Percentiles rank a stretch among this genome's conserved stretches.
These are phyloP conservation scores for Cladophialophora bantiana DNA, from an alignment of 2,329 filamentous ascomycete species.

Conservation along the genomic window DNA sequence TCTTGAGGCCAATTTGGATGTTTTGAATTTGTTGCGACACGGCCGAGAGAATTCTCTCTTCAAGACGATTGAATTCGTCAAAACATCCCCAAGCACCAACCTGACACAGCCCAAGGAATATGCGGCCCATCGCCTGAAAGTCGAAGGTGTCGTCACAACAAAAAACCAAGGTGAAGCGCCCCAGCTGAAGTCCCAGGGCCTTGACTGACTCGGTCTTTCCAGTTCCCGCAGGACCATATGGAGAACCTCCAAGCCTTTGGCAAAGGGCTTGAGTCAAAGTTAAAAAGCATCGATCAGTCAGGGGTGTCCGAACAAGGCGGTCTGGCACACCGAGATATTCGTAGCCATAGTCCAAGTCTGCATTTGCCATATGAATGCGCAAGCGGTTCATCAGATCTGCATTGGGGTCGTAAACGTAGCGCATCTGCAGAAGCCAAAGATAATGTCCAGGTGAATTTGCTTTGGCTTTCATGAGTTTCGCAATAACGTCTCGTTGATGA, in stretches of 20 bases:
- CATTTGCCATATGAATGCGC: slow-evolving; percentile 95
- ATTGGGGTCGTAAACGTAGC: slow-evolving; percentile 84
- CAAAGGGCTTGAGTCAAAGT: slow-evolving; percentile 95
- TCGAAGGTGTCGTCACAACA: slow-evolving; percentile 99
- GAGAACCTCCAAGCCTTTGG: slow-evolving; percentile 93
- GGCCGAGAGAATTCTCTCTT: slow-evolving; percentile 95
- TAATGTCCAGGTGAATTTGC: slow-evolving; percentile 81
- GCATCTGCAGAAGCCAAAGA: slow-evolving; percentile 95
- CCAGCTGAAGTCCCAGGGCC: slow-evolving; percentile 92
- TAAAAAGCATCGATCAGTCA: slow-evolving; percentile 97
- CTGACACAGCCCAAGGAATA: slow-evolving; percentile 98
- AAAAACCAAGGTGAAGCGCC: slow-evolving; percentile 97
- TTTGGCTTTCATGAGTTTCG: slow-evolving; percentile 78
- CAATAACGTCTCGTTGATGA: slow-evolving; percentile 92
- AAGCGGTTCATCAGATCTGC: slow-evolving; percentile 84
- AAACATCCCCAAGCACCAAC: slow-evolving; percentile 99
- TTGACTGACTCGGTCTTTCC: slow-evolving; percentile 99
- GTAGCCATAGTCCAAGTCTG: slow-evolving; percentile 92
- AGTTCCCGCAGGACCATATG: slow-evolving; percentile 95
- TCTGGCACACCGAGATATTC: slow-evolving; percentile 98
- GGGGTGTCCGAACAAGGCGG: slow-evolving; percentile 90
- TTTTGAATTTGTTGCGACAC: slow-evolving; percentile 99
- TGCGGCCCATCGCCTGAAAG: slow-evolving; percentile 99
- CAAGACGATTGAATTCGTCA: slow-evolving; percentile 98
- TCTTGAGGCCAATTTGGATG: slow-evolving; percentile 93